Base-by-base conservation (phyloP, 1,284 basidiomycete genomes). In the Anthracocystis panici-leucophaei region DNA sequence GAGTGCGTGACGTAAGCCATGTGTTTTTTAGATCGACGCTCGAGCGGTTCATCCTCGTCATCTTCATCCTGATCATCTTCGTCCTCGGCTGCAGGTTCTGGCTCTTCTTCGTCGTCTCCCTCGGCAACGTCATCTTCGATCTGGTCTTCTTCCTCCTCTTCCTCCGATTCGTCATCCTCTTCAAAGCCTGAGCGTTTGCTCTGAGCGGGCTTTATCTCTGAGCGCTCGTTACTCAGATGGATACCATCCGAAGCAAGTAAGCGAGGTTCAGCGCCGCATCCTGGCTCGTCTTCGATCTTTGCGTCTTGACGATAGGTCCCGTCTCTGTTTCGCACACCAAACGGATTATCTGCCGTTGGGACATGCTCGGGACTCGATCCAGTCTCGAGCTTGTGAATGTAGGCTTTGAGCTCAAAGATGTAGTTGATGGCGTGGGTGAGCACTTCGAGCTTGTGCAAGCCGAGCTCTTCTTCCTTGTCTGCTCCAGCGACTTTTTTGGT, bases 381-480 rank as follows among this genome's bases (percentile, higher is more conserved):
- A 10, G 72, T 80, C 33, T 82, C 71, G n/a, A 82, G 57, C 57
- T 69, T 65, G 9, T 76, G 49, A 23, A 82, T 82, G 23, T 71
- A 44, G 0, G 70, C 77, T 44, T 82, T 79, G 46, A 82, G 63
- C 49, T 81, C 65, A 54, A 81, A 81, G 55, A 82, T 82, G 59
- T 81, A 80, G 48, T 82, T 79, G 65, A 82, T 81, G 5, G 81
- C 75, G 64, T 81, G 79, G 1, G 81, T 82, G 14, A 82, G 56
- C 14, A 82, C 79, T 27, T 82, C 79, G 29, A 82, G 55, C 56
- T 82, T 82, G 59, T 82, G 81, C 60, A 82, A 48, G 0, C 79
- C 81, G 12, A 81, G 51, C 46, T 82, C 81, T 16, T 80, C 79
- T 44, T 81, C 80, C 54, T 74, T 77, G 40, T 73, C 77, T 2